Evolutionary conservation across 768 basidiomycete species (phyloP), one percentile per base, ranked within the genome.

Genomic region (Neoboletus magnificus): DNA sequence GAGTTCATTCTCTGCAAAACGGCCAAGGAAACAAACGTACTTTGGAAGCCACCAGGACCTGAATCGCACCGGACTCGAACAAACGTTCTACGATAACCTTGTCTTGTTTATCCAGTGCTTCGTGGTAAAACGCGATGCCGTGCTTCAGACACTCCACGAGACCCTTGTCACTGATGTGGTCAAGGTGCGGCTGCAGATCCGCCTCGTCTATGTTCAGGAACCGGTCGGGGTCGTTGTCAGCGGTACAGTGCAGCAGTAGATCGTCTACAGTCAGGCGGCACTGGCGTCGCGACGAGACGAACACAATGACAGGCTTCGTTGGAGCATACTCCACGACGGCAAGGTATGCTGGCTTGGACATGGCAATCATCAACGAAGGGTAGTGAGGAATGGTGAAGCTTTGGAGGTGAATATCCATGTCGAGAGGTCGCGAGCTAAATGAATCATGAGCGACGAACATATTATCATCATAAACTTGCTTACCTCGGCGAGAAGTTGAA

Each of bases 311-410:
- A 0, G 95, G 95, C 63, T 90, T 91, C 5, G 82, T 79, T 0
- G 85, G 81, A 0, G 97, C 87, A 60, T 93, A 86, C 66, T 99
- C 96, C 42, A 86, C 76, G 57, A 98, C 89, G 30, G 95, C 87
- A 8, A 98, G 82, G 69, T 98, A 98, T 0, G 96, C 91, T 0
- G 97, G 97, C 69, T 98, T 98, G 10, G 95, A 94, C 97, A 99
- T 98, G 43, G 94, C 83, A 56, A 98, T 93, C 96, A 99, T 98
- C 40, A 99, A 77, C 0, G 94, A 97, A 0, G 97, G 94, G 84
- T 96, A 97, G 67, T 98, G 97, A n/a, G 94, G 92, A 44, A 94
- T 91, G 27, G 83, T 83, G 77, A 97, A 99, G 40, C 91, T 93
- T 66, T 99, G 97, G 9, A 99, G 76, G 66, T 98, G 95, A 46